Percentiles rank a stretch among this genome's conserved stretches.
phyloP scores from a whole-genome alignment of 257 asterid species.

The Knoxia roxburghii region DNA sequence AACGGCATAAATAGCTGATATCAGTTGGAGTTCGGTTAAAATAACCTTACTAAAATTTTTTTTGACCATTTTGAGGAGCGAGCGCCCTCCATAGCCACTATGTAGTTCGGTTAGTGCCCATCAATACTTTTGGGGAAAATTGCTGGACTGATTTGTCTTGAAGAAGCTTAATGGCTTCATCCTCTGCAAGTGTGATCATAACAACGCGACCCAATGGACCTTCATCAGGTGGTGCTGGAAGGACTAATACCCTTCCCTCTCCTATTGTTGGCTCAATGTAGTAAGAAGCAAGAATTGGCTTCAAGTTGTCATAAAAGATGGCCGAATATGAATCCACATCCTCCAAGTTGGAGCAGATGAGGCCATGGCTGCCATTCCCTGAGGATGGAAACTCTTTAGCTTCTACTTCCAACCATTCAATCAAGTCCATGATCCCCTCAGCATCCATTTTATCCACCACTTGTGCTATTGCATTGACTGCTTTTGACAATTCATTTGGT shows the following conservation, averaged over 20 bases:
- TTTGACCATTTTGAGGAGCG: too few species aligned
- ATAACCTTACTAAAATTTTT: too few species aligned
- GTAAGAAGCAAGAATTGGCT: constrained; percentile 36
- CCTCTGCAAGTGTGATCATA: constrained; percentile 43
- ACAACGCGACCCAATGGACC: constrained; percentile 35
- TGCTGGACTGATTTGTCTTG: constrained; percentile 33
- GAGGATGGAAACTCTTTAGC: constrained; percentile 20
- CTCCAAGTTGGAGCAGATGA: constrained; percentile 41
- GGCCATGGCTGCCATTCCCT: constrained; percentile 24
- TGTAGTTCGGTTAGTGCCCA: too few species aligned
- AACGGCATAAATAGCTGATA: too few species aligned
- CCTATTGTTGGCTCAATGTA: constrained; percentile 34
- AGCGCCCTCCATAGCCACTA: too few species aligned
- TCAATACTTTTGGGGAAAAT: constrained; percentile 32
- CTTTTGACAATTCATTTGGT: constrained; percentile 25
- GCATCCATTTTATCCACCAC: constrained; percentile 22
- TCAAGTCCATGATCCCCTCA: constrained; percentile 34
- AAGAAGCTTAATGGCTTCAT: constrained; percentile 43
- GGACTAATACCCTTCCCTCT: constrained; percentile 23
- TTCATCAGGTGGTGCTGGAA: constrained; percentile 14
- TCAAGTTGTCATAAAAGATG: constrained; percentile 29
- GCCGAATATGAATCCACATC: constrained; percentile 29
- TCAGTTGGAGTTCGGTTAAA: too few species aligned
- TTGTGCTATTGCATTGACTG: constrained; percentile 32
- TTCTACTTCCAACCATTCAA: constrained; percentile 42